Conservation (phyloP, 495 filamentous ascomycete species). For the Annulohypoxylon nitens region DNA sequence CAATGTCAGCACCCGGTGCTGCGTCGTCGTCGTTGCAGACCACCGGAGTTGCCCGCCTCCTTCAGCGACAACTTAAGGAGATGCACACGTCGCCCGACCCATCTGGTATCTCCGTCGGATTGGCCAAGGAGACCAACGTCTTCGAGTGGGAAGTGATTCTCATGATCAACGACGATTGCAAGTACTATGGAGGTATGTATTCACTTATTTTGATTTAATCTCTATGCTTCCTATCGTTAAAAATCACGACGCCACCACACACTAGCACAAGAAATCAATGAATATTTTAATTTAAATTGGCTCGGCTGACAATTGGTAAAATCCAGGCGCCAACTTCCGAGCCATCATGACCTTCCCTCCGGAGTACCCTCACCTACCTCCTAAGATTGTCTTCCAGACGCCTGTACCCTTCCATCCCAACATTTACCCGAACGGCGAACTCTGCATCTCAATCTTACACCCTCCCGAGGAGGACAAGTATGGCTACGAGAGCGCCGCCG, state of each 20-base stretch:
- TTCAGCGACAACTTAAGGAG: conserved; percentile 87
- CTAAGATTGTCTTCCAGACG: conserved; percentile 89
- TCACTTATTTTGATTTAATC: neutral
- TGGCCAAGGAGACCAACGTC: conserved; percentile 87
- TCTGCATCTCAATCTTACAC: conserved; percentile 98
- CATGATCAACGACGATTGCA: conserved; percentile 97
- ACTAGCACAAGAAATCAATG: neutral
- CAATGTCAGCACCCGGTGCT: conserved; percentile 13
- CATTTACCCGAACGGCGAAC: conserved; percentile 88
- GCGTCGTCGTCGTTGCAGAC: conserved; percentile 50
- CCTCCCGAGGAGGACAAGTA: conserved; percentile 96
- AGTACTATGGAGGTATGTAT: conserved; percentile 85
- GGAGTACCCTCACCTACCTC: conserved; percentile 90
- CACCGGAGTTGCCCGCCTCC: conserved; percentile 74
- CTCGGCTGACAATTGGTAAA: conserved; percentile 20
- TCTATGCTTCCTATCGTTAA: neutral
- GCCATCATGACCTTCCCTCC: conserved; percentile 81
- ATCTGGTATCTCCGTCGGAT: conserved; percentile 91
- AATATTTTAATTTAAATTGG: neutral
- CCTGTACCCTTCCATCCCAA: conserved; percentile 95
- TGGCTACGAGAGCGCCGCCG: conserved; percentile 91
- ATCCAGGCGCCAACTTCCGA: conserved; percentile 86
- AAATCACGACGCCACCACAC: neutral
- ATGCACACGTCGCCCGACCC: conserved; percentile 94
- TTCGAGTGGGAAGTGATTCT: conserved; percentile 99